phyloP scores from a whole-genome alignment of 208 protist genomes.

The Angomonas deanei region DNA sequence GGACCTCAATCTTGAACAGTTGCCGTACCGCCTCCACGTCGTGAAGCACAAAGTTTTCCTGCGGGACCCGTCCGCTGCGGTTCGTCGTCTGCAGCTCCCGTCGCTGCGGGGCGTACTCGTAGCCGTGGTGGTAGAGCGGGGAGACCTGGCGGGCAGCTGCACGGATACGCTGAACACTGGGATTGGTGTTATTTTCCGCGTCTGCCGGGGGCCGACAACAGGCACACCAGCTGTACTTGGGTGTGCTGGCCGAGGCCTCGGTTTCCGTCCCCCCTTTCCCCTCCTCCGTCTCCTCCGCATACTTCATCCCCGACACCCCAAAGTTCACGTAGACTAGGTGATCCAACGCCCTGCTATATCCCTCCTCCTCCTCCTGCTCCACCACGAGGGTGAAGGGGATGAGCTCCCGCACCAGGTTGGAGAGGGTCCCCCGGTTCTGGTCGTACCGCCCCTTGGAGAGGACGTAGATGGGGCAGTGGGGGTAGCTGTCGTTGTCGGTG shows the following conservation, averaged over 20 bases:
- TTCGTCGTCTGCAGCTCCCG: neutral
- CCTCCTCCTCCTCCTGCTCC: constrained; percentile 45
- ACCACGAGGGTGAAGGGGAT: constrained; percentile 80
- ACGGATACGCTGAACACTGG: neutral
- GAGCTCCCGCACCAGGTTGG: constrained; percentile 52
- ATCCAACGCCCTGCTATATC: constrained; percentile 56
- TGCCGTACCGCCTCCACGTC: constrained; percentile 32
- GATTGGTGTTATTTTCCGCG: neutral
- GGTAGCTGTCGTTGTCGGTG: constrained; percentile 30
- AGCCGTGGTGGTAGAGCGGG: constrained; percentile 30
- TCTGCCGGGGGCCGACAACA: neutral
- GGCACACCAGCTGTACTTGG: neutral
- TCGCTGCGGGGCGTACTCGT: constrained; percentile 16
- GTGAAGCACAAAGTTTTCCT: constrained; percentile 21
- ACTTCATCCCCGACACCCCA: constrained; percentile 23
- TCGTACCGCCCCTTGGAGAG: constrained; percentile 68
- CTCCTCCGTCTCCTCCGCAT: neutral
- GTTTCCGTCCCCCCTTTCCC: neutral
- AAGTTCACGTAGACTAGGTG: constrained; percentile 47
- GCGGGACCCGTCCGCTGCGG: neutral
- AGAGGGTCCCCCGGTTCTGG: constrained; percentile 50
- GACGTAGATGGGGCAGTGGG: constrained; percentile 80
- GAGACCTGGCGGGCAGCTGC: constrained; percentile 13
- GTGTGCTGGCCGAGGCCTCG: neutral
- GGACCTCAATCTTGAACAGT: constrained; percentile 53